These are phyloP conservation scores for Suhomyces wounanorum DNA, from an alignment of 1,139 yeast species.

Conservation along the genomic window DNA sequence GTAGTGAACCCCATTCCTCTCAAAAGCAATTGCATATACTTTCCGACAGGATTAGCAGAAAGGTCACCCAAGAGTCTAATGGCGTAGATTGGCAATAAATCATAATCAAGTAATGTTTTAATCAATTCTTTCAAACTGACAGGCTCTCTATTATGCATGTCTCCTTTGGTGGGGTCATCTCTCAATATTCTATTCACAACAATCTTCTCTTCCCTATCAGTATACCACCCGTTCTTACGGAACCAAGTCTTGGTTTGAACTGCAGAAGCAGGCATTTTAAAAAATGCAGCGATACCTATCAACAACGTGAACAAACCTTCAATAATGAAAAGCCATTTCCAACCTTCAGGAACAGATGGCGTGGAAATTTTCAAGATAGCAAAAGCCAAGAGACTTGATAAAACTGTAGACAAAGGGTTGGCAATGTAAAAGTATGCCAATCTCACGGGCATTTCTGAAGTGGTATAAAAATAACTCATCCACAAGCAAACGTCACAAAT, in stretches of 20 bases:
- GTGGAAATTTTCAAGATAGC: constrained; percentile 28
- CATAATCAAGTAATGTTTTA: constrained; percentile 25
- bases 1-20: constrained; percentile 23
- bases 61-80: constrained; percentile 22
- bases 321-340: constrained; percentile 42
- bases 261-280: constrained; percentile 39
- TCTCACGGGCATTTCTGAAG: constrained; percentile 29
- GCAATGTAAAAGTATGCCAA: constrained; percentile 29
- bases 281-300: constrained; percentile 32
- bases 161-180: constrained; percentile 38
- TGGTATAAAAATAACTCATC: constrained; percentile 34
- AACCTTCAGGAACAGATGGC: constrained; percentile 18
- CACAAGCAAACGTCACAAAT: constrained; percentile 33
- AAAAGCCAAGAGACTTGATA: constrained; percentile 32
- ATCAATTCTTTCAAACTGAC: constrained; percentile 24
- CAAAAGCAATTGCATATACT: constrained; percentile 19
- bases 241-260: constrained; percentile 30
- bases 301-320: constrained; percentile 35
- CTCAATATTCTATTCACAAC: constrained; percentile 32
- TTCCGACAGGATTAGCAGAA: constrained; percentile 17
- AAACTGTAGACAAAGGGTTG: constrained; percentile 24
- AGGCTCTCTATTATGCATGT: constrained; percentile 36
- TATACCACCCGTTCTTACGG: constrained; percentile 38
- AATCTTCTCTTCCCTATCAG: constrained; percentile 38
- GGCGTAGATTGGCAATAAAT: constrained; percentile 25